These are phyloP conservation scores for Heteromeles arbutifolia DNA, from an alignment of 306 rosid genomes.

Conservation along the genomic window DNA sequence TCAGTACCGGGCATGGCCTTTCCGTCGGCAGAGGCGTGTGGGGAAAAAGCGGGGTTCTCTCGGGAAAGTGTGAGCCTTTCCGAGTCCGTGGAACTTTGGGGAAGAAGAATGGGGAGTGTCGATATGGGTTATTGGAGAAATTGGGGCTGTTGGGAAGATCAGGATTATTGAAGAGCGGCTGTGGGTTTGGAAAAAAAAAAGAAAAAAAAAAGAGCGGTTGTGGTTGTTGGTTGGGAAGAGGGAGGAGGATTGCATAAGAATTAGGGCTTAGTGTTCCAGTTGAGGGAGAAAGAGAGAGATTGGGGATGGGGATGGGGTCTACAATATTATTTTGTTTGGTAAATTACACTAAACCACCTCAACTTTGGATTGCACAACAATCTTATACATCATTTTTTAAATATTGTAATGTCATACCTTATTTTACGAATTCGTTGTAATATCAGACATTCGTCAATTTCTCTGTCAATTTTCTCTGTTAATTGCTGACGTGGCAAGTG, in stretches of 20 bases:
- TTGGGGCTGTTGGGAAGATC: background rate
- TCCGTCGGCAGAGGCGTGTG: rapidly evolving
- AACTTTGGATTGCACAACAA: too few relatives aligned
- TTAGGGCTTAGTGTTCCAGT: background rate
- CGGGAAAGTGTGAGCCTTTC: conserved; percentile 32
- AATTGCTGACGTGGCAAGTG: too few relatives aligned
- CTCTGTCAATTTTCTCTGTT: too few relatives aligned
- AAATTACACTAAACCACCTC: too few relatives aligned
- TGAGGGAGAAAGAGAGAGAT: too few relatives aligned
- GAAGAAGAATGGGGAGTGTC: background rate
- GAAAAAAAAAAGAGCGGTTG: too few relatives aligned
- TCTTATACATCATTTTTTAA: too few relatives aligned
- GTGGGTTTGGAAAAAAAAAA: background rate
- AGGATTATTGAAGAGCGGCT: background rate
- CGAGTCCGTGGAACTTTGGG: conserved; percentile 25
- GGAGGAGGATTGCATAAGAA: background rate
- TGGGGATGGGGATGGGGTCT: too few relatives aligned
- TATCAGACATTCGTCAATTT: rapidly evolving
- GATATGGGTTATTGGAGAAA: background rate
- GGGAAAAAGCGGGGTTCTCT: conserved; percentile 23
- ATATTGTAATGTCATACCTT: too few relatives aligned
- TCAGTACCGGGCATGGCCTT: too few relatives aligned
- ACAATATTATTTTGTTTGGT: too few relatives aligned
- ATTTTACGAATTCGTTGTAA: too few relatives aligned
- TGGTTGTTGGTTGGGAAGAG: background rate